Evolutionary conservation across 2,329 filamentous ascomycete genomes (phyloP).

Genomic region (Fusarium siculi): DNA sequence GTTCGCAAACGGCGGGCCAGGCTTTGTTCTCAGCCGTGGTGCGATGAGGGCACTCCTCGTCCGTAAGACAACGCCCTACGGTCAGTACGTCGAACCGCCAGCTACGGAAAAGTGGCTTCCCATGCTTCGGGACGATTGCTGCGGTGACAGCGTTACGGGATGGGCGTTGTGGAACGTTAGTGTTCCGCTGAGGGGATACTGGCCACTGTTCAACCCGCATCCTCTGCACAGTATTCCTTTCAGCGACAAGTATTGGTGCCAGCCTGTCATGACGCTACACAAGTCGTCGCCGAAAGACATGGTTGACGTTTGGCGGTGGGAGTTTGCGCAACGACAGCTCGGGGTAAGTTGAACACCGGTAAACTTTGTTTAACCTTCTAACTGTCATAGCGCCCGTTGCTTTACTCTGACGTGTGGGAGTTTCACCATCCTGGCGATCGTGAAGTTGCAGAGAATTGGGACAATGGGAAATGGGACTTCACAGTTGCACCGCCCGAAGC

Average conservation of each 20-base stretch:
- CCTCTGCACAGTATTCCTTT: slow-evolving; percentile 61
- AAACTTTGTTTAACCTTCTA: slow-evolving; percentile 9
- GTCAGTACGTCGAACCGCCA: slow-evolving; percentile 54
- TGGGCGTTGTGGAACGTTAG: slow-evolving; percentile 57
- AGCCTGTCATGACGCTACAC: slow-evolving; percentile 61
- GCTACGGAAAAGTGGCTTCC: slow-evolving; percentile 54
- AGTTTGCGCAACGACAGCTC: slow-evolving; percentile 46
- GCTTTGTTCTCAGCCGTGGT: slow-evolving; percentile 57
- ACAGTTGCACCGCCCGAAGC: slow-evolving; percentile 42
- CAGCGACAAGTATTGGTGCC: slow-evolving; percentile 60
- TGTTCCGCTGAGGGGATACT: slow-evolving; percentile 58
- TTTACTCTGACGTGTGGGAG: slow-evolving; percentile 52
- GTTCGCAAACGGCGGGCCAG: slow-evolving; percentile 62
- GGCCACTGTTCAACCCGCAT: slow-evolving; percentile 62
- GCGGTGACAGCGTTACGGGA: slow-evolving; percentile 63
- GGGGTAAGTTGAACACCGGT: slow-evolving; percentile 42
- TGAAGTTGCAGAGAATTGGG: slow-evolving; percentile 42
- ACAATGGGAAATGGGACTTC: slow-evolving; percentile 48
- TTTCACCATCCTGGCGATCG: slow-evolving; percentile 49
- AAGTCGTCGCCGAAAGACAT: slow-evolving; percentile 60
- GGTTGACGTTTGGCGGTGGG: slow-evolving; percentile 60
- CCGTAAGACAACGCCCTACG: slow-evolving; percentile 45
- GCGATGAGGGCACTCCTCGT: slow-evolving; percentile 55
- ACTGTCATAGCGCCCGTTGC: slow-evolving; percentile 45
- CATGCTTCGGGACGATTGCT: slow-evolving; percentile 59